Conservation (phyloP, 164 flowering plant species). For the grape (Vitis vinifera) region DNA sequence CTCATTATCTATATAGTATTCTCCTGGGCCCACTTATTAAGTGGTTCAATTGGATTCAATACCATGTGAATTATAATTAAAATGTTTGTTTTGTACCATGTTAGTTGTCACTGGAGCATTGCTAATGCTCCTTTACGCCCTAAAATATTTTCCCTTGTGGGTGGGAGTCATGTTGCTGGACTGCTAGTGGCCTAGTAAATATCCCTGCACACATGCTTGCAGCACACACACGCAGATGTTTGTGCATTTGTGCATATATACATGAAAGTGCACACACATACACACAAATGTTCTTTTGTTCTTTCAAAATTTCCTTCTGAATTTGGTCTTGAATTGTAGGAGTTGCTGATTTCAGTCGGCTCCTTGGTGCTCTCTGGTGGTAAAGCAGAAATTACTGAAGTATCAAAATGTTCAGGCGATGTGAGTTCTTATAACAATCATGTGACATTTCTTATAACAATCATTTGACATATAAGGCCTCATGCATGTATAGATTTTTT, state of each 20-base stretch:
- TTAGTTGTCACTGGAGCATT: not conserved
- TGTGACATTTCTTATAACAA: not conserved
- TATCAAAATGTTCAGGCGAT: constrained; percentile 80
- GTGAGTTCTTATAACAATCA: constrained; percentile 48
- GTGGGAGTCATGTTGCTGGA: too few relatives aligned
- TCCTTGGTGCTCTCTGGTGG: constrained; percentile 75
- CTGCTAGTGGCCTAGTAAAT: too few relatives aligned
- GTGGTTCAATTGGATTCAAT: not conserved
- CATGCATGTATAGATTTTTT: not conserved
- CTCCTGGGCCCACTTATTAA: not conserved
- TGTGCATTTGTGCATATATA: too few relatives aligned
- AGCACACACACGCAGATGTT: too few relatives aligned
- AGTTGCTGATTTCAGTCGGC: constrained; percentile 59
- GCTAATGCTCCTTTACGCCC: not conserved
- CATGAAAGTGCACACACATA: too few relatives aligned
- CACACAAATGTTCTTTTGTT: not conserved
- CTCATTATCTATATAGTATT: not conserved
- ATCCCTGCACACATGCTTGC: too few relatives aligned
- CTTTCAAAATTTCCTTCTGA: not conserved
- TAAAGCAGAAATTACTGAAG: constrained; percentile 74
- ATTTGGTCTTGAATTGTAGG: constrained; percentile 41
- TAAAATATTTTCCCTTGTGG: too few relatives aligned
- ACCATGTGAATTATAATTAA: not conserved
- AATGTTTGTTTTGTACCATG: not conserved
- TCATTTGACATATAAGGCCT: not conserved